Base-by-base conservation (phyloP, 73 alveolate species). In the Stentor coeruleus region DNA sequence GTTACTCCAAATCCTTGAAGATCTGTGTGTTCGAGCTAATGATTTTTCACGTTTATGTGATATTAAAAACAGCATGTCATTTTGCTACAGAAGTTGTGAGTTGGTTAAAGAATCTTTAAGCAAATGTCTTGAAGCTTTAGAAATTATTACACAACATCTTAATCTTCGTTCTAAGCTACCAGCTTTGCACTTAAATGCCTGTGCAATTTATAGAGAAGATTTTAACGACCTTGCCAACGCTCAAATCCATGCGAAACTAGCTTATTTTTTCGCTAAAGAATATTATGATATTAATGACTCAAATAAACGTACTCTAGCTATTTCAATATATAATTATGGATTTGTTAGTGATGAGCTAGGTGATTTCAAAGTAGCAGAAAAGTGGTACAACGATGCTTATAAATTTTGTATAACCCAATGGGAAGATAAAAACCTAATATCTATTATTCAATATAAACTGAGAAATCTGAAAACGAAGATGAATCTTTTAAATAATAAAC, bases 141-240 rank as follows among this genome's bases (percentile, higher is more conserved):
- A 57, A 57, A 31, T 31, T 57, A 31, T 31, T 1, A 57, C 73
- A n/a, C 15, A 20, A 31, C 73, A 57, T 20, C 15, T 31, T 57
- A 20, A n/a, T 57, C 15, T 31, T 31, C 15, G 28, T 57, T 57
- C 15, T 57, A 57, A 57, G 28, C 28, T 57, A 57, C 35, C 73
- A 57, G 73, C 73, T 57, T 57, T 57, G 73, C 73, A 57, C 28
- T 57, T 57, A 57, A 57, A 57, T 57, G 73, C 73, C 15, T 57
- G 73, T 2, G 73, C 73, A 20, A 57, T 57, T 57, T 57, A 57
- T 31, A 57, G 73, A 57, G 73, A 57, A 57, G 73, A 57, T 31
- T 57, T 57, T 20, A 57, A 57, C 15, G 73, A 57, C 73, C 28
- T 31, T 20, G 28, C 15, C 15, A 20, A n/a, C 28, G 73, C 73